A percentile compares a stretch with the other conserved stretches of the same genome.
Conservation (phyloP, 2,329 filamentous ascomycete genomes). For the Neonectria magnoliae region DNA sequence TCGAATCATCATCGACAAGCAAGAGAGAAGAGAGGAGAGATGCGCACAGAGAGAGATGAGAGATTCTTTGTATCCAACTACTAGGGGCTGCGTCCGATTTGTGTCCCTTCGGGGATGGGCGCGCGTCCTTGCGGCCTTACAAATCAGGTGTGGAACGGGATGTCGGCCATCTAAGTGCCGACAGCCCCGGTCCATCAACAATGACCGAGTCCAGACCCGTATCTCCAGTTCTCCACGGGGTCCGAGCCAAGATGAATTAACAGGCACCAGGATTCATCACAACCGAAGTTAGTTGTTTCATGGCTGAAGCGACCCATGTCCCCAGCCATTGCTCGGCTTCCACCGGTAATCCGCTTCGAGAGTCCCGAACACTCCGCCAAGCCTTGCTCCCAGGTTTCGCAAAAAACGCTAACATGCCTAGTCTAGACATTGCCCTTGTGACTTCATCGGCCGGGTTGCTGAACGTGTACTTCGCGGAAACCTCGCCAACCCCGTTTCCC, state of each 20-base stretch:
- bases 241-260: background rate
- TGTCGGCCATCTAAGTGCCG: too few relatives aligned
- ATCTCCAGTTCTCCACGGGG: background rate
- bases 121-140: too few relatives aligned
- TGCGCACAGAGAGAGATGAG: too few relatives aligned
- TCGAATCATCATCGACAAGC: too few relatives aligned
- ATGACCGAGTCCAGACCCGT: background rate
- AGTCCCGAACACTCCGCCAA: background rate
- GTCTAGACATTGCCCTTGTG: background rate
- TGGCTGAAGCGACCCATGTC: background rate
- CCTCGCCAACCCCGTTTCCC: slow-evolving; percentile 6
- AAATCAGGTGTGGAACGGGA: too few relatives aligned
- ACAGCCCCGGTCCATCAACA: too few relatives aligned
- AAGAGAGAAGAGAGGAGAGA: too few relatives aligned
- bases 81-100: too few relatives aligned
- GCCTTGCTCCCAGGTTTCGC: background rate
- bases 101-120: too few relatives aligned
- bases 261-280: background rate
- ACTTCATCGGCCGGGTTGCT: background rate
- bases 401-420: background rate
- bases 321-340: background rate
- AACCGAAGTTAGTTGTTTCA: background rate
- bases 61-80: too few relatives aligned
- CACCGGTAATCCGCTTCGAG: slow-evolving; percentile 19
- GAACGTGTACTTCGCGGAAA: background rate